Evolutionary conservation across 805 yeast species (phyloP), one percentile per base, ranked within the genome.

Genomic region (Candida ficus): DNA sequence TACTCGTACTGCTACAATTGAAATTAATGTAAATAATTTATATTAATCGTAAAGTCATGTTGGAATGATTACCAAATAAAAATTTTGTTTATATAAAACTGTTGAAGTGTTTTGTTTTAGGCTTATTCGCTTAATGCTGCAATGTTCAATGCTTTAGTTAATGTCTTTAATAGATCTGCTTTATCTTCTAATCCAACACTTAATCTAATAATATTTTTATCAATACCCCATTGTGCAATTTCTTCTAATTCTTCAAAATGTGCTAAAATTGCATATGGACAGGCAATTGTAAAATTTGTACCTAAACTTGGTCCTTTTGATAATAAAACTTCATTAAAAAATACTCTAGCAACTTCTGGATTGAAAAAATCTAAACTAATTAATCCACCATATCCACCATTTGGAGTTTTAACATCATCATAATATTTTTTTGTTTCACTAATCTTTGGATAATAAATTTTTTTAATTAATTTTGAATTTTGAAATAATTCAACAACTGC

Each of bases 231-330:
- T 52, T 77, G 67, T 37, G 74, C 85, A 18, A 85, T 81, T 54
- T 80, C 88, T 44, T 86, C 91, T 42, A 88, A 64, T 60, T 89
- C 96, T 40, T 70, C 72, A 60, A 78, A 87, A 60, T 89, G 96
- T 3, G 95, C 95, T 44, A 90, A 68, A 35, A 90, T 75, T 7
- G 95, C 74, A 62, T 90, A 90, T 8, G 97, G 96, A 58, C 95
- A 89, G 5, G 89, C 89, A 51, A 89, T 67, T 0, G 95, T 83
- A 65, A 87, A 86, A 62, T 85, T 89, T 0, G 96, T 87, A 11
- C 96, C 96, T 49, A 89, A 70, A 13, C 93, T 82, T 4, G 96
- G 96, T 2, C 96, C 96, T 63, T 90, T 90, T 45, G 87, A 83
- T 46, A 84, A 62, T 36, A 71, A 66, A 28, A 79, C 73, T 7